Evolutionary conservation across 2,329 filamentous ascomycete genomes (phyloP), one percentile per base, ranked within the genome.

Genomic region (Mariannaea elegans): DNA sequence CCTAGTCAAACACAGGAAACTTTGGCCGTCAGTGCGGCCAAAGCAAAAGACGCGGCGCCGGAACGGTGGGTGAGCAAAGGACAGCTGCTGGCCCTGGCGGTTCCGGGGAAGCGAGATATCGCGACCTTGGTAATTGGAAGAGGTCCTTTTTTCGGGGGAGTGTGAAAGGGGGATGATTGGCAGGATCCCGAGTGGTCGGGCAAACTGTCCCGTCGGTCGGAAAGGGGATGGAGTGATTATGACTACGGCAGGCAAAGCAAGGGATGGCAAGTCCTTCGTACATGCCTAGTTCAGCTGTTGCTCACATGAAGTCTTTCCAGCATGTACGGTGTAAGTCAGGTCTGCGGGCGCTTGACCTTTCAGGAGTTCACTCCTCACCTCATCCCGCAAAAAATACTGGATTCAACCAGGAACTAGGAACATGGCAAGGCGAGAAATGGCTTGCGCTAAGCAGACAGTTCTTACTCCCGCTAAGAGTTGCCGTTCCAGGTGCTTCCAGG

Each of bases 31-130:
- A 55, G 52, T 60, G 54, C 45, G 47, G 38, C 32, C 31, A 21
- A 7, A 12, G 5, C 2, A 24, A 44, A 21, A 14, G 19, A 27
- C 7, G 21, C 19, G 51, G 38, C 46, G 32, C 14, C 38, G 44
- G 36, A 23, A 48, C 44, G 46, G 24, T 53, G 39, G 29, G 18
- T 10, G 38, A 44, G 39, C 46, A 49, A 45, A 52, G 61, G 62
- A 38, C 55, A 55, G 56, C 46, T 56, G 50, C 46, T 64, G 56
- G 62, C 16, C 47, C 53, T 36, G 57, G 61, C 52, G 54, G 23
- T 31, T 46, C 31, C 39, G 41, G 48, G 42, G 48, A 54, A 58
- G 14, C 18, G 14, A 51, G 7, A 21, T 48, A 42, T 23, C 48
- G 34, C 36, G 42, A 32, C 31, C 12, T 8, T 42, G 45, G 29